Conservation (phyloP, 192 early-diverging fungal genomes). For the Funneliformis geosporum region DNA sequence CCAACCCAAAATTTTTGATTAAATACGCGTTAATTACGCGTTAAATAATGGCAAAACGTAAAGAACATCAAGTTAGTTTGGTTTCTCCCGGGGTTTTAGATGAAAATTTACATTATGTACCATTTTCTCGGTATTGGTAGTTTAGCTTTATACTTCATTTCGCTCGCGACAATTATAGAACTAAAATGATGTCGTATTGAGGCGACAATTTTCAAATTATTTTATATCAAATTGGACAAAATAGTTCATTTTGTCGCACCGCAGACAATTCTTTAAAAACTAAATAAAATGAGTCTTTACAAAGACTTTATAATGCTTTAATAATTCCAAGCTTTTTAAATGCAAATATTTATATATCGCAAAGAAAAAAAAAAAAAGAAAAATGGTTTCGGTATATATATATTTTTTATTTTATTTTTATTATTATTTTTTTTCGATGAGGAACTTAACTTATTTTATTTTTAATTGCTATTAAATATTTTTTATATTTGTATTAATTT, state of each 20-base stretch:
- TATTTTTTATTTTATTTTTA: neutral
- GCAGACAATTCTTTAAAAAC: conserved; percentile 9
- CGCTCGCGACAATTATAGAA: conserved; percentile 7
- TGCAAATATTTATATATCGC: neutral
- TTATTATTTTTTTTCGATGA: neutral
- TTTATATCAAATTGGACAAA: neutral
- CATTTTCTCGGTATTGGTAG: too few relatives aligned
- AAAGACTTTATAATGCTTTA: neutral
- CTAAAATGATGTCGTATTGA: neutral
- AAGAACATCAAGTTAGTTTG: too few relatives aligned
- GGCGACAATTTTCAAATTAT: neutral
- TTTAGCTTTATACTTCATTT: neutral
- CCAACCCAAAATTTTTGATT: too few relatives aligned
- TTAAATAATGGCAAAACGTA: too few relatives aligned
- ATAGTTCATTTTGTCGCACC: neutral
- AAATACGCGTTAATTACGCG: too few relatives aligned
- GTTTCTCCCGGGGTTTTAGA: too few relatives aligned
- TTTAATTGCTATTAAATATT: neutral
- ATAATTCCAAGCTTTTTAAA: neutral
- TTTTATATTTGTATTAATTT: neutral
- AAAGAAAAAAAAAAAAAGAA: neutral
- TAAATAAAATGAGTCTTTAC: neutral
- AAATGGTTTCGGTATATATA: neutral
- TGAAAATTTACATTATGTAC: too few relatives aligned
- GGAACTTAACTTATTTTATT: neutral